Base-by-base conservation (phyloP, 2,329 filamentous ascomycete species). In the Domatiomyces globalis region DNA sequence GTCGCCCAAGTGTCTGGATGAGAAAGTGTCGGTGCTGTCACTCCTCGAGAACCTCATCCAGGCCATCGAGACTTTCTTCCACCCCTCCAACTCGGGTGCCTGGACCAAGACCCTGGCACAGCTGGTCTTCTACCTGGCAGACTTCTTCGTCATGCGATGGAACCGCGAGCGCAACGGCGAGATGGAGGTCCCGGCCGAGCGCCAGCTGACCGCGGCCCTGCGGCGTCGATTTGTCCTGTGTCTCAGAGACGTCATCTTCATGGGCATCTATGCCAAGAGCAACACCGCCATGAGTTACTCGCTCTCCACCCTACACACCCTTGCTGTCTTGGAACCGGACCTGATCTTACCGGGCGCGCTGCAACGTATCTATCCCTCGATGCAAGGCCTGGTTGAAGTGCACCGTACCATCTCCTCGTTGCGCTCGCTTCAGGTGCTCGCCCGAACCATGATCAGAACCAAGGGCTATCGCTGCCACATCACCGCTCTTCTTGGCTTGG, bases 391-490 rank as follows among this genome's bases (percentile, higher is more conserved):
- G 49, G 92, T 98, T 3, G 92, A 98, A 68, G 92, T 98, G 2
- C 92, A 98, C 70, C 81, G 92, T 49, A 98, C 92, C 1, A 90
- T 89, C 4, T 95, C 92, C 0, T 95, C 90, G 53, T 77, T 98
- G 53, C 85, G 90, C 62, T 86, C 90, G 43, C 73, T 98, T 54
- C 89, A 95, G 69, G 87, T 94, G 75, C 80, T 96, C 55, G 86
- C 89, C 56, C 87, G 88, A 64, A 80, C 89, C 61, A 94, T 98
- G 78, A 83, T 88, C 12, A 83, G 85, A 63, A 87, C 88, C 43
- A 96, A 94, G 68, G 92, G 92, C n/a, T 95, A 92, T 65, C 79
- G 92, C 54, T 96, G 92, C 63, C 92, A 98, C 65, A 83, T 98
- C 56, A 98, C 92, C 1, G 90, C 90, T 0, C 72, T 98, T 36